Base-by-base conservation (phyloP, 2,329 filamentous ascomycete species). In the Aspergillus sp. region DNA sequence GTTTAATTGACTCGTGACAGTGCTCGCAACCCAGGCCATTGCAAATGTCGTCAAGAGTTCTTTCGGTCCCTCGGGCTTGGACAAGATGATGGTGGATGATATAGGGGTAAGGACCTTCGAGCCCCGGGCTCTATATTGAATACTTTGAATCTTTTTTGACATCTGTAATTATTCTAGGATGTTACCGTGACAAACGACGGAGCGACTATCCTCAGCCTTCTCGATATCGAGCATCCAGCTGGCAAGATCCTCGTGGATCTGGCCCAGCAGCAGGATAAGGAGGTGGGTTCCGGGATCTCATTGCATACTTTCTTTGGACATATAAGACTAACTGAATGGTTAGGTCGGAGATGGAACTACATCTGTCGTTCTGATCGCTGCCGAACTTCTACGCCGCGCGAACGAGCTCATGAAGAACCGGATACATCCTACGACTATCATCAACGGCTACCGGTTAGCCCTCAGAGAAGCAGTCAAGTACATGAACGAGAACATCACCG, bases 81-180 rank as follows among this genome's bases (percentile, higher is more conserved):
- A 98, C 71, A 98, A 98, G 82, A 98, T 98, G 93, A 97, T 98
- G 93, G 93, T 98, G 62, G 93, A 98, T 74, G 93, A 98, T 69
- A 97, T 98, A 70, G 93, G 93, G 66, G 86, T 89, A 81, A 61
- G 84, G 62, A 49, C 48, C 50, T 35, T 53, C 56, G 47, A 50
- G 55, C 54, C 59, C 56, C 57, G 50, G 57, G 45, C 45, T 41
- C 22, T 22, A 44, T 43, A 23, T 37, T 7, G 33, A n/a, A 17
- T 9, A 3, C 17, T 10, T 30, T 30, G 25, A 23, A 45, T 50
- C 33, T 47, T 50, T 45, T 45, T 43, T 48, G 44, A 53, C 45
- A 50, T 54, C 47, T 51, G 60, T 46, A 66, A 57, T 27, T 57
- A 39, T 51, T 46, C 17, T 55, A 89, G 85, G 93, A 98, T 76